These are phyloP conservation scores for Podaxis sp. DNA, from an alignment of 768 basidiomycete species.

Conservation along the genomic window DNA sequence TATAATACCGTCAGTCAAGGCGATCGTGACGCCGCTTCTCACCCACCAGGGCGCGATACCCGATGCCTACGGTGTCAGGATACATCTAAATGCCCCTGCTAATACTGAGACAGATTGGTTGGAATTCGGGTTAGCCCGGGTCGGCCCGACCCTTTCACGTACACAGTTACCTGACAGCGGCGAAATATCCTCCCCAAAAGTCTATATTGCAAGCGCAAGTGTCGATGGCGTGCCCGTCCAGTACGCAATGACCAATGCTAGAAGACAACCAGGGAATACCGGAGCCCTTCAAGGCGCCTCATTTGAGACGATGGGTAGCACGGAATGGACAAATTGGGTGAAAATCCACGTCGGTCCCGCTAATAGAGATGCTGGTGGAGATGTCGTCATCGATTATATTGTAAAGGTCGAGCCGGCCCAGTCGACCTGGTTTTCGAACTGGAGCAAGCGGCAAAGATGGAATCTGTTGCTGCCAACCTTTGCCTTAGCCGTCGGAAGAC, in stretches of 20 bases:
- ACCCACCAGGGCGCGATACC: conserved; percentile 28
- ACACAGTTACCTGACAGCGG: conserved; percentile 19
- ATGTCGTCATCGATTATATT: conserved; percentile 63
- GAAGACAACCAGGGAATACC: conserved; percentile 32
- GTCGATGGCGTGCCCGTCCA: conserved; percentile 65
- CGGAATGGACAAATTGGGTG: conserved; percentile 66
- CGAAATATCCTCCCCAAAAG: conserved; percentile 33
- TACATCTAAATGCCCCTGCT: conserved; percentile 53
- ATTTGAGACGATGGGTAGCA: conserved; percentile 53
- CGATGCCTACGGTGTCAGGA: conserved; percentile 57
- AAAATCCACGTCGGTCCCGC: conserved; percentile 53
- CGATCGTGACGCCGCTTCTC: conserved; percentile 52
- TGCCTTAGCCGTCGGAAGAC: conserved; percentile 59
- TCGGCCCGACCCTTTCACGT: conserved; percentile 11
- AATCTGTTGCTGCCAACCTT: conserved; percentile 64
- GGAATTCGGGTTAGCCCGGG: conserved; percentile 70
- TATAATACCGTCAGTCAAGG: conserved; percentile 59
- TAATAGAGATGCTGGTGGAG: conserved; percentile 36
- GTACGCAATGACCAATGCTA: conserved; percentile 48
- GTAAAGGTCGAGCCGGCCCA: conserved; percentile 35
- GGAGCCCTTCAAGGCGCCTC: conserved; percentile 34
- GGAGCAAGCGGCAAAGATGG: conserved; percentile 38
- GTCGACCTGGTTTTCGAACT: conserved; percentile 12
- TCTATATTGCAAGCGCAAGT: conserved; percentile 58
- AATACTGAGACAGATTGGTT: conserved; percentile 68